Conservation (phyloP, 441 rosid species). For the Pelargonium australe region DNA sequence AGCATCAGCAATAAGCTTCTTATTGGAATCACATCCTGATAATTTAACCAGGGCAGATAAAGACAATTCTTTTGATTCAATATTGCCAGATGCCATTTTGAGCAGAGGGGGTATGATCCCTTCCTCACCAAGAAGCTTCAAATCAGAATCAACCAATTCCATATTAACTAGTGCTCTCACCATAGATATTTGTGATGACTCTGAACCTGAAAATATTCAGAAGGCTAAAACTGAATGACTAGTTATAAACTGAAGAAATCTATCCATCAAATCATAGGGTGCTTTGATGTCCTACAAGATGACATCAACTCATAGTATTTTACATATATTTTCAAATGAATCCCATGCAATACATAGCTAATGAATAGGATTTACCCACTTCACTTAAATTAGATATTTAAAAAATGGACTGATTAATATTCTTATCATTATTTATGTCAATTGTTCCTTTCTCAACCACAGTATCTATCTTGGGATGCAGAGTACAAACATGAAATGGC, state of each 20-base stretch:
- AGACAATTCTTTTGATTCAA: constrained; percentile 45
- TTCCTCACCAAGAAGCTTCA: constrained; percentile 47
- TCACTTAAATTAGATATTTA: too few species aligned
- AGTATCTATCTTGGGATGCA: not conserved
- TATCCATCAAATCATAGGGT: not conserved
- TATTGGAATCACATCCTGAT: constrained; percentile 36
- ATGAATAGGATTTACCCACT: too few species aligned
- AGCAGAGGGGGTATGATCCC: constrained; percentile 55
- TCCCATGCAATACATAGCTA: too few species aligned
- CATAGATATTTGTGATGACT: constrained; percentile 38
- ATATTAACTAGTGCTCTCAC: constrained; percentile 39
- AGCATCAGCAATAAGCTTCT: constrained; percentile 42
- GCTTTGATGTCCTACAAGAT: not conserved
- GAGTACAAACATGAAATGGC: not conserved
- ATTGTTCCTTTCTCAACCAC: not conserved
- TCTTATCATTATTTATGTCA: not conserved
- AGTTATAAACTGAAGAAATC: not conserved
- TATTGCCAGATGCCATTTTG: constrained; percentile 41
- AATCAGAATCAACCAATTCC: constrained; percentile 46
- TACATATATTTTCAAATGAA: not conserved
- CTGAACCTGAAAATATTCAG: constrained; percentile 40
- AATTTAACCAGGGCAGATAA: constrained; percentile 43
- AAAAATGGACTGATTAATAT: too few species aligned
- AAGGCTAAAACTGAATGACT: constrained; percentile 13
- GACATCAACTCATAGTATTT: not conserved